Conservation (phyloP, 495 filamentous ascomycete genomes). For the Tuber microsphaerosporum region DNA sequence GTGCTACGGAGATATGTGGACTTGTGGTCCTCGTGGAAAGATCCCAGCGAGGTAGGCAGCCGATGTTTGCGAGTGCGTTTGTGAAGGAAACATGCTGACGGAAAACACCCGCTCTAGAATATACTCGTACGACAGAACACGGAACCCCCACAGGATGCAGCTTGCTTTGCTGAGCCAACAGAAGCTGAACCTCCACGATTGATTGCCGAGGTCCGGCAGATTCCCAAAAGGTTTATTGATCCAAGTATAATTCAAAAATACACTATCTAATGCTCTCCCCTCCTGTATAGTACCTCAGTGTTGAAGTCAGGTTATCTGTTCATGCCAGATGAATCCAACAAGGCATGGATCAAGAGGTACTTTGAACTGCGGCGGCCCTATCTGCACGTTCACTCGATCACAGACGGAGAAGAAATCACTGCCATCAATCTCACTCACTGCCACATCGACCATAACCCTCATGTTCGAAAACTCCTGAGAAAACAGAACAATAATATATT, state of each 20-base stretch:
- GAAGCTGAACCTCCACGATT: slow-evolving; percentile 41
- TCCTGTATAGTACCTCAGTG: slow-evolving; percentile 48
- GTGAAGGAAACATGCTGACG: slow-evolving; percentile 22
- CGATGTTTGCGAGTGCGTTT: not conserved
- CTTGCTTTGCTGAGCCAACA: slow-evolving; percentile 42
- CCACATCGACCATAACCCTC: slow-evolving; percentile 78
- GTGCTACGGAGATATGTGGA: slow-evolving; percentile 60
- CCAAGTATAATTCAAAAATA: slow-evolving; percentile 22
- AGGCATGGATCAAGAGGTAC: slow-evolving; percentile 80
- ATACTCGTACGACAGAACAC: slow-evolving; percentile 71
- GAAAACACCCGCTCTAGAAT: slow-evolving; percentile 37
- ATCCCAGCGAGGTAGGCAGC: slow-evolving; percentile 52
- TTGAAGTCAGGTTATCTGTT: slow-evolving; percentile 78
- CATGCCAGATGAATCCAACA: slow-evolving; percentile 64
- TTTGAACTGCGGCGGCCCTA: slow-evolving; percentile 90
- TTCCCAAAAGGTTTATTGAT: slow-evolving; percentile 42
- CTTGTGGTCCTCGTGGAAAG: slow-evolving; percentile 71
- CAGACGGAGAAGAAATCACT: slow-evolving; percentile 80
- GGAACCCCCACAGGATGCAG: slow-evolving; percentile 63
- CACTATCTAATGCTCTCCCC: slow-evolving; percentile 36
- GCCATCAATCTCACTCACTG: slow-evolving; percentile 79
- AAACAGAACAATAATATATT: slow-evolving; percentile 54
- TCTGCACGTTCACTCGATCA: slow-evolving; percentile 74
- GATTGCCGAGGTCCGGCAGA: slow-evolving; percentile 43
- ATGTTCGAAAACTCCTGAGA: slow-evolving; percentile 70